Evolutionary conservation across 768 basidiomycete genomes (phyloP).

Genomic region (Podaxis mareebaensis): DNA sequence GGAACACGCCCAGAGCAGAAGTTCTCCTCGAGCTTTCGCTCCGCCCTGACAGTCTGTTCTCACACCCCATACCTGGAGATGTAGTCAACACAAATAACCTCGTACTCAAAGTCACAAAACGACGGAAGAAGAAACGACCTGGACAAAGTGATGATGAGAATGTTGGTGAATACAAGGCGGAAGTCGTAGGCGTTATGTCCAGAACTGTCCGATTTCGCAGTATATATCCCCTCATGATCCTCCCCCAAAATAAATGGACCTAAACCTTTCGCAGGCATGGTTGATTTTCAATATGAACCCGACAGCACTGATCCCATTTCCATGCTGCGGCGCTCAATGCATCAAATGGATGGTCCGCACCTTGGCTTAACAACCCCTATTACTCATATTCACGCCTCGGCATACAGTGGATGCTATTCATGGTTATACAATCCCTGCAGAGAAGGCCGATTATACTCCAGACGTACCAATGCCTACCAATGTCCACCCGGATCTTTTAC

Average conservation of each 20-base stretch:
- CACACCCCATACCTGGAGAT: slow-evolving; percentile 85
- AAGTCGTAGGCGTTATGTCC: slow-evolving; percentile 71
- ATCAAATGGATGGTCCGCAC: slow-evolving; percentile 77
- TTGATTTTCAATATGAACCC: slow-evolving; percentile 89
- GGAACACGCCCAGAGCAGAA: slow-evolving; percentile 60
- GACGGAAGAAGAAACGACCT: slow-evolving; percentile 50
- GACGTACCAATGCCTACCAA: slow-evolving; percentile 25
- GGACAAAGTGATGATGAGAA: slow-evolving; percentile 29
- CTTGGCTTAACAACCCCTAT: background rate
- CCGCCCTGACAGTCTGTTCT: slow-evolving; percentile 71
- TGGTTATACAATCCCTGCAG: slow-evolving; percentile 66
- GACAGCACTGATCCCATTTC: slow-evolving; percentile 69
- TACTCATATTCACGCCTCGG: slow-evolving; percentile 1
- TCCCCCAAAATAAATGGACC: slow-evolving; percentile 5
- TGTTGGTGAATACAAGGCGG: slow-evolving; percentile 71
- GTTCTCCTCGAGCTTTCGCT: slow-evolving; percentile 76
- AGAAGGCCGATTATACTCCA: slow-evolving; percentile 34
- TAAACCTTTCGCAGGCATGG: slow-evolving; percentile 67
- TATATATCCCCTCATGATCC: slow-evolving; percentile 38
- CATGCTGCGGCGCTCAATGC: slow-evolving; percentile 71
- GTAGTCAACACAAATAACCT: slow-evolving; percentile 77
- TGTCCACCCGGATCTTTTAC: slow-evolving; percentile 47
- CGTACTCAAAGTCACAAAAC: slow-evolving; percentile 80
- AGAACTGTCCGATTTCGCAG: slow-evolving; percentile 91
- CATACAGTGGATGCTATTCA: slow-evolving; percentile 69